Evolutionary conservation across 2,329 filamentous ascomycete species (phyloP).

Genomic region (Ascochyta clinopodiicola): DNA sequence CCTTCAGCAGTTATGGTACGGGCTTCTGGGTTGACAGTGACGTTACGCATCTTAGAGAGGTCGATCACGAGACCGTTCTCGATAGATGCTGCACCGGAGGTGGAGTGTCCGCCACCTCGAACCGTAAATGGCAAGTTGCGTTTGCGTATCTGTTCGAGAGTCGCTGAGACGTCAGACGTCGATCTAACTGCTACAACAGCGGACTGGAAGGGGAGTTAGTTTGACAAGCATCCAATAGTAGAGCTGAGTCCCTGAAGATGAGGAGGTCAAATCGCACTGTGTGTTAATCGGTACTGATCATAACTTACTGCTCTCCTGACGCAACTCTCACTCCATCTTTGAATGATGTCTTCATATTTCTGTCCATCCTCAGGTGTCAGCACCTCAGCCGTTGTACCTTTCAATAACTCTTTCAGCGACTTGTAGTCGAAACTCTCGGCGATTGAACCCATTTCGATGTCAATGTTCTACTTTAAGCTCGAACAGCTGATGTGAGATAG

Average conservation of each 20-base stretch:
- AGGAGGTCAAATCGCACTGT: not conserved
- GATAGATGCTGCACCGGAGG: slow-evolving; percentile 58
- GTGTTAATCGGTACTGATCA: not conserved
- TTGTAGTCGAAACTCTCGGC: slow-evolving; percentile 21
- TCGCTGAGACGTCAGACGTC: slow-evolving; percentile 21
- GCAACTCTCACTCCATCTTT: slow-evolving; percentile 25
- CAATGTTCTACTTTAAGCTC: not conserved
- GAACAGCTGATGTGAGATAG: not conserved
- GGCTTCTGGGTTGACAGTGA: slow-evolving; percentile 56
- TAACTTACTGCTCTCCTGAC: slow-evolving; percentile 23
- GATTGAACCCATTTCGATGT: slow-evolving; percentile 18
- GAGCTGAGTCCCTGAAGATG: not conserved
- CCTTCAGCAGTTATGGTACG: slow-evolving; percentile 59
- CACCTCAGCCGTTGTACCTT: slow-evolving; percentile 15
- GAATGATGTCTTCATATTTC: slow-evolving; percentile 23
- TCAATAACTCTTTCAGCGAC: slow-evolving; percentile 27
- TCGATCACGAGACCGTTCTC: slow-evolving; percentile 64
- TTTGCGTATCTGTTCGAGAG: slow-evolving; percentile 29
- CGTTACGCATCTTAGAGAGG: slow-evolving; percentile 58
- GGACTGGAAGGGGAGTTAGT: not conserved
- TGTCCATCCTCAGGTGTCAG: slow-evolving; percentile 19
- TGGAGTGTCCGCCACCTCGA: slow-evolving; percentile 64
- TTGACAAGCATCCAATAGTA: not conserved
- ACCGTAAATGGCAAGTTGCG: slow-evolving; percentile 58
- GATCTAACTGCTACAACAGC: slow-evolving; percentile 20